Base-by-base conservation (phyloP, 192 early-diverging fungal genomes). In the Entrophospora sp. region DNA sequence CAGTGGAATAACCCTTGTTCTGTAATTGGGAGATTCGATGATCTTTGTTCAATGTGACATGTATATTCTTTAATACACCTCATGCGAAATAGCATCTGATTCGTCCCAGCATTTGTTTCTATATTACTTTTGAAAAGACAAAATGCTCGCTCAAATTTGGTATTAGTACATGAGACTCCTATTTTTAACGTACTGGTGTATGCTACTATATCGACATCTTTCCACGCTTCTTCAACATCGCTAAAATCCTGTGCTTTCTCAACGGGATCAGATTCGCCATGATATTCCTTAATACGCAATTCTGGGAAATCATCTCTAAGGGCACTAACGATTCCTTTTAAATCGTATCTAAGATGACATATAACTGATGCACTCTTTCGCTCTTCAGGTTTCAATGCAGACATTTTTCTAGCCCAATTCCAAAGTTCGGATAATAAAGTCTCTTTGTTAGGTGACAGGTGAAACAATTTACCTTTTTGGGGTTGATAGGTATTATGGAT, bases 401-500 rank as follows among this genome's bases (percentile, higher is more conserved):
- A 16, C 5, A 52, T 52, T 22, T 52, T 1, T 3, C 3, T 52
- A 4, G 49, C 49, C 49, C 49, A 52, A 25, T 52, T 52, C n/a
- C n/a, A n/a, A n/a, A n/a, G n/a, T n/a, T n/a, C n/a, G n/a, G n/a
- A n/a, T n/a, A n/a, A n/a, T n/a, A 52, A 0, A 1, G 49, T 52
- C 22, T 52, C 48, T 49, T 49, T 49, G 18, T 52, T 1, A 27
- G 49, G 25, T 1, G 2, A n/a, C n/a, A n/a, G n/a, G n/a, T n/a
- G n/a, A n/a, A n/a, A n/a, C n/a, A n/a, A n/a, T n/a, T n/a, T n/a
- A 16, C 14, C 49, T 52, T 52, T 52, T 52, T 52, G 49, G 49
- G 49, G 49, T 27, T 52, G 49, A 3, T 22, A 52, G 1, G 49
- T 52, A 3, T 52, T 52, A 3, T 52, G 49, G 49, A 52, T 52